Evolutionary conservation across 495 filamentous ascomycete genomes (phyloP).

Genomic region (Penicillium arizonense): DNA sequence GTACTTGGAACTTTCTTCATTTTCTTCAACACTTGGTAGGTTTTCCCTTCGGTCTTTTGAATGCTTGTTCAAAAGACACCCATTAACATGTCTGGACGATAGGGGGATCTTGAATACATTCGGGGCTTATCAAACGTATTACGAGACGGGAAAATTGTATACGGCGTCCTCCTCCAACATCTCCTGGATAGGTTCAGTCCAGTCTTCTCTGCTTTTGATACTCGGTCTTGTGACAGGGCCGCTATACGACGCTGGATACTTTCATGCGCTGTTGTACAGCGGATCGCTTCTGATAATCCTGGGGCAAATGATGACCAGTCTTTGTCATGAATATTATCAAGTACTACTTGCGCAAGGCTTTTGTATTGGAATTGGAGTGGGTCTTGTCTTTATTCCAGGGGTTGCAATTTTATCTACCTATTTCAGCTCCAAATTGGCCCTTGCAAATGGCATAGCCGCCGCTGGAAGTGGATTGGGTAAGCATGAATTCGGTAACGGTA

Average conservation of each 20-base stretch:
- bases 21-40: constrained; percentile 37
- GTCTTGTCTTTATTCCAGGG: constrained; percentile 30
- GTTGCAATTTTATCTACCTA: constrained; percentile 33
- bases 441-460: constrained; percentile 39
- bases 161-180: constrained; percentile 42
- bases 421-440: constrained; percentile 27
- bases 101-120: constrained; percentile 48
- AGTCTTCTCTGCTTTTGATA: constrained; percentile 55
- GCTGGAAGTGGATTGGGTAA: constrained; percentile 13
- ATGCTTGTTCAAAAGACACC: too few relatives aligned
- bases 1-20: constrained; percentile 39
- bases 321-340: constrained; percentile 26
- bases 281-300: constrained; percentile 7
- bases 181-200: constrained; percentile 47
- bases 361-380: constrained; percentile 32
- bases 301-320: constrained; percentile 40
- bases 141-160: constrained; percentile 22
- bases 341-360: constrained; percentile 31
- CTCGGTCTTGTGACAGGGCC: constrained; percentile 54
- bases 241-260: constrained; percentile 55
- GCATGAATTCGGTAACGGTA: too few relatives aligned
- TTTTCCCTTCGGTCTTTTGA: background rate
- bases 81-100: background rate
- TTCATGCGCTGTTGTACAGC: background rate
- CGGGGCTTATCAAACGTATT: constrained; percentile 53